These are phyloP conservation scores for Discostella pseudostelligera DNA, from an alignment of 108 stramenopile genomes.

Conservation along the genomic window DNA sequence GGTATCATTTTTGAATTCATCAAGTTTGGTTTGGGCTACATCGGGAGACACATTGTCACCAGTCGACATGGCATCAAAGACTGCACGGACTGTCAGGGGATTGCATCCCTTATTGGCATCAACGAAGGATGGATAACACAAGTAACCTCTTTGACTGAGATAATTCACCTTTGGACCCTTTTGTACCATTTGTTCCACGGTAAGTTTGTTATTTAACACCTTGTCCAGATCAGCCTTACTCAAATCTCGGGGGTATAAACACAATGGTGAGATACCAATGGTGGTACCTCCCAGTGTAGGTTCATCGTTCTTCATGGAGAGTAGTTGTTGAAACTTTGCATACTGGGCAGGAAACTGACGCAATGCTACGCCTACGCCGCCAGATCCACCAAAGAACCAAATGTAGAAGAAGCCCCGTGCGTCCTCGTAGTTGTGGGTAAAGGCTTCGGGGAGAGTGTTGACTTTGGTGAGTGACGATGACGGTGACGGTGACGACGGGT, in stretches of 20 bases:
- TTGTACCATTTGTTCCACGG: conserved; percentile 62
- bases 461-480: no score
- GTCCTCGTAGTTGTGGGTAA: conserved; percentile 19
- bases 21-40: conserved; percentile 56
- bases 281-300: conserved; percentile 53
- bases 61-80: conserved; percentile 66
- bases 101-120: conserved; percentile 55
- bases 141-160: conserved; percentile 58
- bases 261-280: conserved; percentile 59
- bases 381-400: conserved; percentile 78
- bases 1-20: conserved; percentile 50
- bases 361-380: conserved; percentile 58
- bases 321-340: conserved; percentile 39
- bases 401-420: conserved; percentile 41
- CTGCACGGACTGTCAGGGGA: conserved; percentile 71
- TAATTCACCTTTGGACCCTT: conserved; percentile 66
- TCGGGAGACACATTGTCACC: conserved; percentile 54
- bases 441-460: conserved; percentile 30
- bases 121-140: conserved; percentile 58
- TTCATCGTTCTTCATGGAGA: conserved; percentile 42
- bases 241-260: conserved; percentile 68
- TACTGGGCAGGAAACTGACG: conserved; percentile 62
- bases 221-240: conserved; percentile 52
- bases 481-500: neutral
- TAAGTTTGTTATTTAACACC: conserved; percentile 56